phyloP scores from a whole-genome alignment of 371 early-diverging fungal genomes.

The Coemansia sp. region DNA sequence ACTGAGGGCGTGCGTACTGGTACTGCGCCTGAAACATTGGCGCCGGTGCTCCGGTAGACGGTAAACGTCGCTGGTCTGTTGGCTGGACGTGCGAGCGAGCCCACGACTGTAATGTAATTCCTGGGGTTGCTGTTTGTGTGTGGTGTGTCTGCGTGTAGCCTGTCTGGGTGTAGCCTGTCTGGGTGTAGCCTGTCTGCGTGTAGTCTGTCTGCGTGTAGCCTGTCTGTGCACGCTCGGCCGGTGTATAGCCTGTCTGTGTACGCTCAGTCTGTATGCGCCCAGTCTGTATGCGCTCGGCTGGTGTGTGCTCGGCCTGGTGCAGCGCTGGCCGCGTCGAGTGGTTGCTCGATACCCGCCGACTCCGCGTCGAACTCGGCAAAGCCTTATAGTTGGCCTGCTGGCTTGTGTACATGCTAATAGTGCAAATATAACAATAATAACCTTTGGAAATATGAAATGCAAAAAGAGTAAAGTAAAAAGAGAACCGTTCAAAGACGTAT shows the following conservation, averaged over 20 bases:
- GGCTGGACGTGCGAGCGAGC: slow-evolving; percentile 42
- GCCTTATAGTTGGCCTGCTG: slow-evolving; percentile 36
- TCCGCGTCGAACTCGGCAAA: slow-evolving; percentile 45
- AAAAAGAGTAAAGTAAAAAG: neutral
- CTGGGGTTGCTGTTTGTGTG: slow-evolving; percentile 13
- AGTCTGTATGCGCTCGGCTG: neutral
- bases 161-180: too few species aligned
- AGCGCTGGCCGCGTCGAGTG: slow-evolving; percentile 35
- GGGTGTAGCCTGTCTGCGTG: too few species aligned
- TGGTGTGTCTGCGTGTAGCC: too few species aligned
- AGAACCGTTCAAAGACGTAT: slow-evolving; percentile 4
- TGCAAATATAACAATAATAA: slow-evolving; percentile 10
- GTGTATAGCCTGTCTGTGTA: too few species aligned
- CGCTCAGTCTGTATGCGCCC: neutral
- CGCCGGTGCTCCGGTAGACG: neutral
- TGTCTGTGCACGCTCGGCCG: too few species aligned
- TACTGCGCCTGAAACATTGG: slow-evolving; percentile 39
- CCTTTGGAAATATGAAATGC: neutral
- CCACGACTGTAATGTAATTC: slow-evolving; percentile 46
- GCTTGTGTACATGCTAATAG: slow-evolving; percentile 31
- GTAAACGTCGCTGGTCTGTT: slow-evolving; percentile 1
- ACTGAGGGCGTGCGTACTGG: slow-evolving; percentile 34
- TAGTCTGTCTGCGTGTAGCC: too few species aligned
- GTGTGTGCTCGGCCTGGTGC: slow-evolving; percentile 22
- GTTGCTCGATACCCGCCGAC: slow-evolving; percentile 41